Evolutionary conservation across 805 yeast species (phyloP), one percentile per base, ranked within the genome.

Genomic region (Candida koratica): DNA sequence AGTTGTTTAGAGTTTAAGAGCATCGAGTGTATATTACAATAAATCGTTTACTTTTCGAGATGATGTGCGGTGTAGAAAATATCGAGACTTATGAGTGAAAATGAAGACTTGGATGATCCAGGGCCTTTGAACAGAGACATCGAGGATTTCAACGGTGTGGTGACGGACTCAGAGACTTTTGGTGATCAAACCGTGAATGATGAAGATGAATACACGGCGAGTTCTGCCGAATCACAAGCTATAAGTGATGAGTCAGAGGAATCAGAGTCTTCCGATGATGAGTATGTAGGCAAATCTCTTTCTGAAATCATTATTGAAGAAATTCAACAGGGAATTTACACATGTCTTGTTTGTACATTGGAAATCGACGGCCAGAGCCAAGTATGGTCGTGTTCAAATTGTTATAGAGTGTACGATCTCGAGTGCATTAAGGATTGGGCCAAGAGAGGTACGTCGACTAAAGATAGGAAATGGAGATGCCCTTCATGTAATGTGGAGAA

Each of bases 401-500:
- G 98, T 55, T 82, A 63, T 52, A 67, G 97, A 40, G 95, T 84
- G 1, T 90, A 86, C 53, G 96, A 90, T 54, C 65, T 87, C 29
- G 79, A 77, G 10, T 90, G 98, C 62, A 82, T 88, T 29, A 63
- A 74, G 33, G 86, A 81, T 45, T 93, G 98, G 98, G 90, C 96
- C 3, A 56, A 64, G 16, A 69, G 84, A 42, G 89, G 89, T 4
- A 75, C 84, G 2, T 74, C 84, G 5, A 76, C 76, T 22, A 49
- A 55, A 31, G 61, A 58, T 1, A 69, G 71, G 28, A 73, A 72
- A 32, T 88, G 96, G 96, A 70, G 88, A 49, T 88, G 97, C 57
- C 96, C 96, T 0, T 73, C 84, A 3, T 84, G 95, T 55, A 86
- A 77, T 58, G 64, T 58, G 32, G 75, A 61, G 20, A 61, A 64